phyloP scores from a whole-genome alignment of 2,329 filamentous ascomycete species.

The Clonostachys chloroleuca region DNA sequence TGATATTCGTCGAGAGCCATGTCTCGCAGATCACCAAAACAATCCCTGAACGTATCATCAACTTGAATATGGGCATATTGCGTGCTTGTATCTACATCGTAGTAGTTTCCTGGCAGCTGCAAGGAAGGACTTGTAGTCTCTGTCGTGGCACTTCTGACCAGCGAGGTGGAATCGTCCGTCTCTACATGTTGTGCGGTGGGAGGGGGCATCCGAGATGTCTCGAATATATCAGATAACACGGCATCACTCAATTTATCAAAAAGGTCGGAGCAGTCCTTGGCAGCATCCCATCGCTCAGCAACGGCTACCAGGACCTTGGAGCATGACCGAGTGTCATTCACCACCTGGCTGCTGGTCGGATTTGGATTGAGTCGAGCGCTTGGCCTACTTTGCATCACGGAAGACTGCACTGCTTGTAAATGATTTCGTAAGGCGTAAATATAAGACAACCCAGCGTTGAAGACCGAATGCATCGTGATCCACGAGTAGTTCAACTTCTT shows the following conservation, averaged over 20 bases:
- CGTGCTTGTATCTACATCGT: neutral
- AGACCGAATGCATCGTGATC: conserved; percentile 42
- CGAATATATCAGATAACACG: conserved; percentile 30
- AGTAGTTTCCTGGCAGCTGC: neutral
- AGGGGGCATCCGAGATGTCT: conserved; percentile 7
- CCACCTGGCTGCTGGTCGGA: conserved; percentile 32
- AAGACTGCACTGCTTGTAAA: conserved; percentile 20
- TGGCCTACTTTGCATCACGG: conserved; percentile 11
- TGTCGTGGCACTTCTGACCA: neutral
- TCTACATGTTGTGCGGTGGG: neutral
- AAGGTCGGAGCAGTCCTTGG: conserved; percentile 32
- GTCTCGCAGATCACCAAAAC: conserved; percentile 9
- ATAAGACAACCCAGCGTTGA: conserved; percentile 38
- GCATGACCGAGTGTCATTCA: conserved; percentile 33
- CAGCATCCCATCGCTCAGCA: conserved; percentile 32
- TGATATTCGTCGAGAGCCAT: conserved; percentile 13
- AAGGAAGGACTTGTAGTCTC: neutral
- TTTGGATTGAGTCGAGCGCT: conserved; percentile 6
- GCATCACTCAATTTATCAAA: conserved; percentile 37
- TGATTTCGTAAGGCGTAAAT: conserved; percentile 35
- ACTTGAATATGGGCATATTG: conserved; percentile 20
- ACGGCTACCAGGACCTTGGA: conserved; percentile 38
- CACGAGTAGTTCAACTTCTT: conserved; percentile 42
- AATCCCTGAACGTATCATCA: conserved; percentile 20
- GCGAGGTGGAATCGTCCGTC: no score